Conservation (phyloP, 805 yeast species). For the Hanseniaspora lindneri region DNA sequence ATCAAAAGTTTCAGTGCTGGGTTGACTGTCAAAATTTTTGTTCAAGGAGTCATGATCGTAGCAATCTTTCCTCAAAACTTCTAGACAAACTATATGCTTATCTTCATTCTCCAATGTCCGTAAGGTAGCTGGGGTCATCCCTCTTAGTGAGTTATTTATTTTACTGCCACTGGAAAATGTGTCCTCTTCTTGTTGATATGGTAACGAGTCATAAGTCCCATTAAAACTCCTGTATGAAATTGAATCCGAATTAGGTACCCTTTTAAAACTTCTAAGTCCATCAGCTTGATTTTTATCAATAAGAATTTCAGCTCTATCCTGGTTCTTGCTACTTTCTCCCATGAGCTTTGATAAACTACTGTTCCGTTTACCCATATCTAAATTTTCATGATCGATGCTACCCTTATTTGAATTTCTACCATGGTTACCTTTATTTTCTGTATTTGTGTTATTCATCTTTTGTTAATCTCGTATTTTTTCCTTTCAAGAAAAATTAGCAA, state of each 20-base stretch:
- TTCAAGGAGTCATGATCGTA: too few species aligned
- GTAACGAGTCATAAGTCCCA: not conserved
- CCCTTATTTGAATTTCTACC: not conserved
- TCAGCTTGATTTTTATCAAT: not conserved
- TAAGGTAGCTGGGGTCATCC: not conserved
- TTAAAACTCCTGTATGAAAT: not conserved
- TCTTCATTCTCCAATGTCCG: not conserved
- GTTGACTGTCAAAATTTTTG: not conserved
- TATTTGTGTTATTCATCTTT: conserved; percentile 7
- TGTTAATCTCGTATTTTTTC: too few species aligned
- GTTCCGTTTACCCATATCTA: not conserved
- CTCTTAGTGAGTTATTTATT: not conserved
- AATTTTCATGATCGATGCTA: not conserved
- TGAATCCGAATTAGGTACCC: not conserved
- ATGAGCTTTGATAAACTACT: conserved; percentile 4
- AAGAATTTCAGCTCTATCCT: not conserved
- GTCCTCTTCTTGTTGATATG: not conserved
- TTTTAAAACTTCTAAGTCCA: not conserved
- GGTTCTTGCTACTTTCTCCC: not conserved
- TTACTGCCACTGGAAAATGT: not conserved
- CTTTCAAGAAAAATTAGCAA: too few species aligned
- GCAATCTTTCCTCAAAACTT: not conserved
- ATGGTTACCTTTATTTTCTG: not conserved
- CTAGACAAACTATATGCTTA: not conserved
- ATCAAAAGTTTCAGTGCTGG: not conserved